These are phyloP conservation scores for Alloteropsis angusta DNA, from an alignment of 202 grass and related monocot genomes.

Conservation along the genomic window DNA sequence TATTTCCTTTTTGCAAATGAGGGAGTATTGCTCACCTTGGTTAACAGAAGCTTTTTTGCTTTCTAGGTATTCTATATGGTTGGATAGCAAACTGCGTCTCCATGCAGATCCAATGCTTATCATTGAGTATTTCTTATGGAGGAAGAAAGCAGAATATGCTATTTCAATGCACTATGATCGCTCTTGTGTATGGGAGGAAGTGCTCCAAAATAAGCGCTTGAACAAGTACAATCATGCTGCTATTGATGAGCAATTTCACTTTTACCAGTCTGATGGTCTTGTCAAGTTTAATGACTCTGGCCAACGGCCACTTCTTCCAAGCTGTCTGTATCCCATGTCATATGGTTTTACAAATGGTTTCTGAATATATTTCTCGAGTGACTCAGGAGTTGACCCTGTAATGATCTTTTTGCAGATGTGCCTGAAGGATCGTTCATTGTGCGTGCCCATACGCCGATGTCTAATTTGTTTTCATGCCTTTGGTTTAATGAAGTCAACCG, in stretches of 20 bases:
- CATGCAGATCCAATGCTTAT: slow-evolving; percentile 79
- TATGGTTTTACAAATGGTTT: neutral
- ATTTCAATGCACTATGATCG: slow-evolving; percentile 93
- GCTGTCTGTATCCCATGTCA: slow-evolving; percentile 49
- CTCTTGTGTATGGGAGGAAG: slow-evolving; percentile 86
- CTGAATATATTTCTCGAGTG: slow-evolving; percentile 4
- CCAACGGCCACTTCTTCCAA: slow-evolving; percentile 52
- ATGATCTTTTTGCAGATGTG: slow-evolving; percentile 60
- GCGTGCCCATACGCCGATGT: slow-evolving; percentile 76
- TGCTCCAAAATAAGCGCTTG: slow-evolving; percentile 82
- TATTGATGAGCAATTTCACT: slow-evolving; percentile 81
- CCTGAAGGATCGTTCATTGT: slow-evolving; percentile 95
- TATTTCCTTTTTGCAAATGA: neutral
- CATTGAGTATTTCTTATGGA: slow-evolving; percentile 89
- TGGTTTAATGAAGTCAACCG: slow-evolving; percentile 88
- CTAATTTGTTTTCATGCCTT: slow-evolving; percentile 95
- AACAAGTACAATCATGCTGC: slow-evolving; percentile 84
- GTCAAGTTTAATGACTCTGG: slow-evolving; percentile 60
- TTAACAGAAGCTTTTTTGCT: slow-evolving; percentile 12
- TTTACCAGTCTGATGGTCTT: slow-evolving; percentile 85
- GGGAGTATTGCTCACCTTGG: slow-evolving; percentile 12
- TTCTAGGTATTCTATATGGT: slow-evolving; percentile 82
- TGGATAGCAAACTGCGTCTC: slow-evolving; percentile 92
- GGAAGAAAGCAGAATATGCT: slow-evolving; percentile 74
- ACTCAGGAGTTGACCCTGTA: slow-evolving; percentile 13